These are phyloP conservation scores for Malassezia japonica DNA, from an alignment of 1,284 basidiomycete genomes.

Conservation along the genomic window DNA sequence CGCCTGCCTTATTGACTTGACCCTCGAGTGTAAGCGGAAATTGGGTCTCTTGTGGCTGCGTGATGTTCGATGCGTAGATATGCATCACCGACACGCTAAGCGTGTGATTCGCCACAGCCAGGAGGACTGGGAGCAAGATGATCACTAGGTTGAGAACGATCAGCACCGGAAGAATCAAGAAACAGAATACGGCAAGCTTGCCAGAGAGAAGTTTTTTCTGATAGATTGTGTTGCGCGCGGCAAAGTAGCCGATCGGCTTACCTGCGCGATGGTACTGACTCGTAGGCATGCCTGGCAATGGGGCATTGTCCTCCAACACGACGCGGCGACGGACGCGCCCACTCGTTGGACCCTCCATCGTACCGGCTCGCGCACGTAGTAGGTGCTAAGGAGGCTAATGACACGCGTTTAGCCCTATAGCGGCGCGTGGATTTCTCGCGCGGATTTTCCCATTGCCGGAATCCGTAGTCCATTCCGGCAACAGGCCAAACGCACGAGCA, in stretches of 20 bases:
- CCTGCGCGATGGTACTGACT: slow-evolving; percentile 29
- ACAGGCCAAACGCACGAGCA: too few species aligned
- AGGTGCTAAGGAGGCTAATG: too few species aligned
- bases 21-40: slow-evolving; percentile 48
- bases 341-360: too few species aligned
- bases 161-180: slow-evolving; percentile 32
- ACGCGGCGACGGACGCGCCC: too few species aligned
- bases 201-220: slow-evolving; percentile 43
- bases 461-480: too few species aligned
- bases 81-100: slow-evolving; percentile 43
- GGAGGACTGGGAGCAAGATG: slow-evolving; percentile 44
- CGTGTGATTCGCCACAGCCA: slow-evolving; percentile 46
- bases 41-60: slow-evolving; percentile 33
- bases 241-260: slow-evolving; percentile 35
- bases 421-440: too few species aligned
- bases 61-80: slow-evolving; percentile 47
- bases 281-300: too few species aligned
- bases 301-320: too few species aligned
- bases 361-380: too few species aligned
- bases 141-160: slow-evolving; percentile 36
- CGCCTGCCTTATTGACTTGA: slow-evolving; percentile 47
- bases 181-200: slow-evolving; percentile 38
- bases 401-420: too few species aligned
- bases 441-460: too few species aligned
- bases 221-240: slow-evolving; percentile 42